These are phyloP conservation scores for Flaveria floridana DNA, from an alignment of 140 eudicot genomes.

Conservation along the genomic window DNA sequence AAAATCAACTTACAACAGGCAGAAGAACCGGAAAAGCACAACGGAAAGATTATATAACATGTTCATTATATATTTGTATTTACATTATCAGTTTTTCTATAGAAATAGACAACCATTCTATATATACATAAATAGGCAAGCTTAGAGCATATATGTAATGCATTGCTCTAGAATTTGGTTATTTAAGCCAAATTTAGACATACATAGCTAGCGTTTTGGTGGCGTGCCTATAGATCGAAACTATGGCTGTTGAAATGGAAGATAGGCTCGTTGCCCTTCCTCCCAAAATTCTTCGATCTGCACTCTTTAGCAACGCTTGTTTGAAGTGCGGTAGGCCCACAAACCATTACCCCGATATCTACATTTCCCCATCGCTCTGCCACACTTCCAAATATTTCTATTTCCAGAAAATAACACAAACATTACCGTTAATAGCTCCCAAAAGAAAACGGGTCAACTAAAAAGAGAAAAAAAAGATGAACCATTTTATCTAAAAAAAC, in stretches of 20 bases:
- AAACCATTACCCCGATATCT: constrained; percentile 85
- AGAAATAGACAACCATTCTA: not conserved
- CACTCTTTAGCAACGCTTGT: constrained; percentile 81
- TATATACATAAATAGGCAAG: constrained; percentile 16
- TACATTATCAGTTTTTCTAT: not conserved
- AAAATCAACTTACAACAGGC: not conserved
- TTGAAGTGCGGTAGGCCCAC: constrained; percentile 79
- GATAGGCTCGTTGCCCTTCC: constrained; percentile 51
- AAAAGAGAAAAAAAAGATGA: not conserved
- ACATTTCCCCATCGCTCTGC: constrained; percentile 73
- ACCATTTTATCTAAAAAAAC: not conserved
- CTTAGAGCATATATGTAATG: constrained; percentile 1
- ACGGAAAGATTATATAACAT: not conserved
- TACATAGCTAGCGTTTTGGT: not conserved
- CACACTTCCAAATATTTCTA: constrained; percentile 68
- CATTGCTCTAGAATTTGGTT: constrained; percentile 5
- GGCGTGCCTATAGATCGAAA: constrained; percentile 64
- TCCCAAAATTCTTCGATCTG: constrained; percentile 57
- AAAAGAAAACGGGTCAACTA: not conserved
- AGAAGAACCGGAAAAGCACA: not conserved
- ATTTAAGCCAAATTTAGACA: not conserved
- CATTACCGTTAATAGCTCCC: not conserved
- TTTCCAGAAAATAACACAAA: constrained; percentile 17
- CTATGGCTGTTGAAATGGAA: constrained; percentile 95
- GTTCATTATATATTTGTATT: constrained; percentile 22